Conservation (phyloP, 441 rosid genomes). For the Croton setiger region DNA sequence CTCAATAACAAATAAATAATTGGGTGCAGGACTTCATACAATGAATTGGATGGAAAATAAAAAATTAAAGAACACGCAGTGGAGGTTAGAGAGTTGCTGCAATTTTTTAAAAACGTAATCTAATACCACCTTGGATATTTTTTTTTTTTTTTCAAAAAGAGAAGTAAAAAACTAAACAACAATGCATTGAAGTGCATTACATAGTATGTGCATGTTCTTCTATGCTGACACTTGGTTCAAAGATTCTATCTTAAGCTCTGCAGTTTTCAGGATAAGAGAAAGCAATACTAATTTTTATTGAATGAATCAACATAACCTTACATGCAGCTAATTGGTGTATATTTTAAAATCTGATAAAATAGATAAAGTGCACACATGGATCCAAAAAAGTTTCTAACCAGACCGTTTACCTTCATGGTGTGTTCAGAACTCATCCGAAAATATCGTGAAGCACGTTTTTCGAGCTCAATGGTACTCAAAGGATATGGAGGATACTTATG, state of each 20-base stretch:
- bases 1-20: background rate
- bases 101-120: background rate
- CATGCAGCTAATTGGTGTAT: conserved; percentile 2
- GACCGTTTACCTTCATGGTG: conserved; percentile 77
- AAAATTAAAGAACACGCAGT: background rate
- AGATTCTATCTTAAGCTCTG: background rate
- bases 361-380: conserved; percentile 4
- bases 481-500: conserved; percentile 89
- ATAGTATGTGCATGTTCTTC: background rate
- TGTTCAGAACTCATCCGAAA: conserved; percentile 94
- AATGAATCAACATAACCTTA: conserved; percentile 4
- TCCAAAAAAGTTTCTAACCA: conserved; percentile 1
- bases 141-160: too few relatives aligned
- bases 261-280: background rate
- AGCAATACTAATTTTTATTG: background rate
- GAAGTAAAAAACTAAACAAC: background rate
- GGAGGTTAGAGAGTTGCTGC: background rate
- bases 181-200: conserved; percentile 1
- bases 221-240: background rate
- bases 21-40: background rate
- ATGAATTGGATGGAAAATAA: background rate
- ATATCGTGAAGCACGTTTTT: conserved; percentile 92
- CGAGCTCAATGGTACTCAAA: conserved; percentile 93
- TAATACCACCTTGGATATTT: background rate
- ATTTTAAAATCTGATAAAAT: background rate